Conservation (phyloP, 495 filamentous ascomycete species). For the Penicillium argentinense region DNA sequence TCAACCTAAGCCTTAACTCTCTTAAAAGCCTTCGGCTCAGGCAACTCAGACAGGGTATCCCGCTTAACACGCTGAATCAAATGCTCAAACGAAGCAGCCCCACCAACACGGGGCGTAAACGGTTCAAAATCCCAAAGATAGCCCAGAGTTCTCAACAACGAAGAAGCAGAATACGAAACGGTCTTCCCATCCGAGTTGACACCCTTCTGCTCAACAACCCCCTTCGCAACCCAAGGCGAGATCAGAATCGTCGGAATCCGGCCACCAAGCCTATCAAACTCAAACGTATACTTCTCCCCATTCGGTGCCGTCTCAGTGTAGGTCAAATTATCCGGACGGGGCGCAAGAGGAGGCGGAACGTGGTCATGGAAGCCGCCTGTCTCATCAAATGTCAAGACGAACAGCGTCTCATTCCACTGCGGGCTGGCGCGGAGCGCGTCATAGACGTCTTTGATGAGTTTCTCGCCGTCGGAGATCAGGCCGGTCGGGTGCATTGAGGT, state of each 20-base stretch:
- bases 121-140: constrained; percentile 48
- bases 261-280: constrained; percentile 48
- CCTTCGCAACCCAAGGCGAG: constrained; percentile 48
- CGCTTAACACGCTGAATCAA: constrained; percentile 26
- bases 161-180: constrained; percentile 40
- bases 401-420: constrained; percentile 47
- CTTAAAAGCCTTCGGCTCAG: constrained; percentile 17
- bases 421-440: constrained; percentile 46
- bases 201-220: constrained; percentile 47
- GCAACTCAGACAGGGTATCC: constrained; percentile 21
- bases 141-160: constrained; percentile 40
- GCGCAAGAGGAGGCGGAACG: constrained; percentile 44
- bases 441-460: constrained; percentile 50
- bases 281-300: constrained; percentile 43
- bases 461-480: constrained; percentile 47
- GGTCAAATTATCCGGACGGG: constrained; percentile 37
- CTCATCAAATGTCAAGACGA: constrained; percentile 53
- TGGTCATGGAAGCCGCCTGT: constrained; percentile 53
- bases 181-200: constrained; percentile 29
- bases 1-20: not conserved
- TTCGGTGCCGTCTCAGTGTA: constrained; percentile 44
- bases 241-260: constrained; percentile 51
- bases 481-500: constrained; percentile 51
- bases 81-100: constrained; percentile 44
- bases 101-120: constrained; percentile 40